Conservation (phyloP, 2,329 filamentous ascomycete genomes). For the Epichloe aotearoae region DNA sequence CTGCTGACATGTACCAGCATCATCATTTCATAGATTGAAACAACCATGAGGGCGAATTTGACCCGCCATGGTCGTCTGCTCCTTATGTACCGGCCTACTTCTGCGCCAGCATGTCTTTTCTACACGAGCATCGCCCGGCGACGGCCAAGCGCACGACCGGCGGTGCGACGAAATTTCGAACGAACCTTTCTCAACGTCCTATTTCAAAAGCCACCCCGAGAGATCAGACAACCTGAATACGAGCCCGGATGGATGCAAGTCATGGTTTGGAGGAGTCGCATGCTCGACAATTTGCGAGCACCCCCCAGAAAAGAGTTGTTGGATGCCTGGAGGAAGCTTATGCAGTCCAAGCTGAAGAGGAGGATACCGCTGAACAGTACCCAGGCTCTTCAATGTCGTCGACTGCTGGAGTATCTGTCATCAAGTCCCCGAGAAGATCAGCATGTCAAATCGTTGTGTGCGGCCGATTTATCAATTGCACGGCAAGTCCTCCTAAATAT, state of each 20-base stretch:
- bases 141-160: slow-evolving; percentile 13
- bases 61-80: slow-evolving; percentile 31
- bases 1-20: background rate
- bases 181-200: slow-evolving; percentile 47
- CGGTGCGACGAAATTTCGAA: slow-evolving; percentile 11
- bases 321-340: slow-evolving; percentile 51
- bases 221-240: slow-evolving; percentile 46
- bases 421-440: slow-evolving; percentile 9
- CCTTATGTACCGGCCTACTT: slow-evolving; percentile 19
- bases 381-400: slow-evolving; percentile 44
- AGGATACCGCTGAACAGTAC: slow-evolving; percentile 45
- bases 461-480: slow-evolving; percentile 31
- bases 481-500: slow-evolving; percentile 28
- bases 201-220: slow-evolving; percentile 44
- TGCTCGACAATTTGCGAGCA: slow-evolving; percentile 49
- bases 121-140: slow-evolving; percentile 17
- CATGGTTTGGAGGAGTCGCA: slow-evolving; percentile 51
- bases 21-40: slow-evolving; percentile 14
- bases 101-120: slow-evolving; percentile 21
- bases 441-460: slow-evolving; percentile 19
- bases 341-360: slow-evolving; percentile 39
- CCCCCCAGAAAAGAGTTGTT: slow-evolving; percentile 58
- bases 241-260: slow-evolving; percentile 62
- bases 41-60: slow-evolving; percentile 31
- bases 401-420: slow-evolving; percentile 48